Conservation (phyloP, 2,329 filamentous ascomycete species). For the Colletotrichum truncatum region DNA sequence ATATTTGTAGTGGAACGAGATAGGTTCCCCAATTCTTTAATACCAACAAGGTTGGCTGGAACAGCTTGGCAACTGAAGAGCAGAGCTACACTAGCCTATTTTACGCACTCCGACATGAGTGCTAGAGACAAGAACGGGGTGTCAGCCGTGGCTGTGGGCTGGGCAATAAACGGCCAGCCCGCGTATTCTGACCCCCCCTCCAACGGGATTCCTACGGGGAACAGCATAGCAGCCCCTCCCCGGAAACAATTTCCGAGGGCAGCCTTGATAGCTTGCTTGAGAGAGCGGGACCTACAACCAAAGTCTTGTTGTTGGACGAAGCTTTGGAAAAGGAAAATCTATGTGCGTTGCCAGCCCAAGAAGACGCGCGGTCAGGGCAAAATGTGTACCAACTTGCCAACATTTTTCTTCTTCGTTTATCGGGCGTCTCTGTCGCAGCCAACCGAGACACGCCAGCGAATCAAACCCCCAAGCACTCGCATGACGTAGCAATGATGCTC, state of each 20-base stretch:
- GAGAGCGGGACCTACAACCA: not conserved
- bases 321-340: not conserved
- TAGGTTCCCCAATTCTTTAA: not conserved
- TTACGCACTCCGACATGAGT: not conserved
- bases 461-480: not conserved
- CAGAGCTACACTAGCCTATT: not conserved
- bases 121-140: not conserved
- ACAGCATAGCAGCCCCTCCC: not conserved
- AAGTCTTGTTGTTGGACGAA: slow-evolving; percentile 1
- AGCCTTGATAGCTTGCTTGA: slow-evolving; percentile 18
- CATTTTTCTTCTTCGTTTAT: not conserved
- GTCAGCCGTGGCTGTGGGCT: slow-evolving; percentile 23
- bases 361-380: slow-evolving; percentile 3
- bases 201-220: not conserved
- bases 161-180: slow-evolving; percentile 8
- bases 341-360: not conserved
- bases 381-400: not conserved
- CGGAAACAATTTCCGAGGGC: not conserved
- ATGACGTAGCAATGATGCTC: slow-evolving; percentile 25
- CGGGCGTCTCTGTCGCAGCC: slow-evolving; percentile 18
- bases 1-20: not conserved
- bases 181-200: not conserved
- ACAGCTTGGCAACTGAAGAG: not conserved
- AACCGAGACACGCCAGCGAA: slow-evolving; percentile 2
- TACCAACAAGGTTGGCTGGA: not conserved